phyloP scores from a whole-genome alignment of 306 rosid genomes.

The Pterocarpus santalinus region DNA sequence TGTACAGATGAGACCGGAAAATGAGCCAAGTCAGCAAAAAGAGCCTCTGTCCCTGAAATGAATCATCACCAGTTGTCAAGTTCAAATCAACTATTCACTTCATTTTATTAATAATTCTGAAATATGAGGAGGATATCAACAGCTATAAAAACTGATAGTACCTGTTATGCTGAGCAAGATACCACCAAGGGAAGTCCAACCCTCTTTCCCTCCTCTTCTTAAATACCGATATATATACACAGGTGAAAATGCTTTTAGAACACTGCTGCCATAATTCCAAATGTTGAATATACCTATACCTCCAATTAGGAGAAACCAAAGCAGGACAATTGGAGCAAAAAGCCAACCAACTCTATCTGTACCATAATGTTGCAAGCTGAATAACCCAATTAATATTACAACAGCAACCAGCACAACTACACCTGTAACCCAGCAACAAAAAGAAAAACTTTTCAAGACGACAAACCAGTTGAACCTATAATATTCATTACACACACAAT shows the following conservation, averaged over 20 bases:
- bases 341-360: slow-evolving; percentile 98
- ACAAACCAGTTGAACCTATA: slow-evolving; percentile 18
- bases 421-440: slow-evolving; percentile 54
- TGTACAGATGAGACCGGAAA: slow-evolving; percentile 96
- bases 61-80: slow-evolving; percentile 47
- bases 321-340: slow-evolving; percentile 94
- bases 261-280: slow-evolving; percentile 67
- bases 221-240: slow-evolving; percentile 77
- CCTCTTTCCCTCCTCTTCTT: slow-evolving; percentile 63
- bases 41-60: slow-evolving; percentile 96
- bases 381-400: slow-evolving; percentile 79
- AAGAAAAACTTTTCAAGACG: slow-evolving; percentile 35
- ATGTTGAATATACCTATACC: slow-evolving; percentile 90
- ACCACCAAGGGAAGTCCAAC: slow-evolving; percentile 98
- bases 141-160: slow-evolving; percentile 44
- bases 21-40: slow-evolving; percentile 90
- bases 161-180: slow-evolving; percentile 98
- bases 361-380: slow-evolving; percentile 95
- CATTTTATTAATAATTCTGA: slow-evolving; percentile 3
- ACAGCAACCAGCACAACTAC: slow-evolving; percentile 89
- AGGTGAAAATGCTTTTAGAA: slow-evolving; percentile 91
- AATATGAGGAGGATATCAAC: slow-evolving; percentile 25
- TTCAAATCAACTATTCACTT: slow-evolving; percentile 14
- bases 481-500: slow-evolving; percentile 8
- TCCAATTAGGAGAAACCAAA: slow-evolving; percentile 93